phyloP scores from a whole-genome alignment of 108 stramenopile species.

The Bacterosira constricta region DNA sequence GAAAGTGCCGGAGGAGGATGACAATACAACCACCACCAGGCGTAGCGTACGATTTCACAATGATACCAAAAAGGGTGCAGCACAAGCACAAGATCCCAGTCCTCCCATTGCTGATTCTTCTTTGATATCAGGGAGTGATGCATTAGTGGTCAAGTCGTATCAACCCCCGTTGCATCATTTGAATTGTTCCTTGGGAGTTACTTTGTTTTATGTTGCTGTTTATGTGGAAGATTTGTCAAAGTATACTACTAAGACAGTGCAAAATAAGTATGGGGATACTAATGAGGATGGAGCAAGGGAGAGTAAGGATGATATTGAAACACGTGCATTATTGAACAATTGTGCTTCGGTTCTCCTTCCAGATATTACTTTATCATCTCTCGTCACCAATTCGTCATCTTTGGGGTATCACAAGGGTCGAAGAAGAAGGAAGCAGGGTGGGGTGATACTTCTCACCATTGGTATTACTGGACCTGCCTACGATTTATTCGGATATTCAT shows the following conservation, averaged over 20 bases:
- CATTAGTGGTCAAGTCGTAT: slow-evolving; percentile 21
- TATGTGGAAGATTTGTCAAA: slow-evolving; percentile 17
- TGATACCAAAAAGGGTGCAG: slow-evolving; percentile 29
- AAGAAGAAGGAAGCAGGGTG: not conserved
- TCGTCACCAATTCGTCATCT: too few relatives aligned
- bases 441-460: slow-evolving; percentile 30
- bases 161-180: slow-evolving; percentile 5
- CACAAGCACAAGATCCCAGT: not conserved
- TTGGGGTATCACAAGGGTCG: not conserved
- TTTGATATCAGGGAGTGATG: not conserved
- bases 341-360: slow-evolving; percentile 20
- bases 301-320: not conserved
- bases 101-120: too few relatives aligned
- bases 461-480: slow-evolving; percentile 40
- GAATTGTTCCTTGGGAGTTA: slow-evolving; percentile 27
- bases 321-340: not conserved
- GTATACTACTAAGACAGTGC: too few relatives aligned
- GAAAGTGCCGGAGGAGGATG: too few relatives aligned
- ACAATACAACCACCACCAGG: too few relatives aligned
- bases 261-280: too few relatives aligned
- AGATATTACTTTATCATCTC: not conserved
- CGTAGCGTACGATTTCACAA: slow-evolving; percentile 26
- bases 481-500: slow-evolving; percentile 38
- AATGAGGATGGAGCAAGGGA: not conserved
- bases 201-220: slow-evolving; percentile 38